Evolutionary conservation across 2,329 filamentous ascomycete genomes (phyloP).

Genomic region (Colletotrichum sp.): DNA sequence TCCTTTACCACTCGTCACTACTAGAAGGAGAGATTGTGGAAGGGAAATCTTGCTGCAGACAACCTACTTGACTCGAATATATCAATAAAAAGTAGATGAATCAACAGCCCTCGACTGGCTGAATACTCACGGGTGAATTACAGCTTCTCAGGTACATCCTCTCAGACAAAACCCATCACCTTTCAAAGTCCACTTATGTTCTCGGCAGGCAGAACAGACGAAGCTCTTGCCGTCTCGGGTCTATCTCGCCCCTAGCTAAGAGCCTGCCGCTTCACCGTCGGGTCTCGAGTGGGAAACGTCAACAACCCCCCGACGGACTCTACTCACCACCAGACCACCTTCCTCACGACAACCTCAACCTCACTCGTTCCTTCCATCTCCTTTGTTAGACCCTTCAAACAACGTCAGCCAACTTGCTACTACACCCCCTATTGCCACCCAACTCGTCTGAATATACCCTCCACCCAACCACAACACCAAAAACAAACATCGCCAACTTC

Average conservation of each 20-base stretch:
- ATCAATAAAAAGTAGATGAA: accelerated
- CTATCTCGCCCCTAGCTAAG: neutral
- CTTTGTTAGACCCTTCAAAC: neutral
- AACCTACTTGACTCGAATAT: neutral
- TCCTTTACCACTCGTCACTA: neutral
- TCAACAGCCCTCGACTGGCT: neutral
- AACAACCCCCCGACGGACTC: neutral
- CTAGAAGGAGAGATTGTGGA: neutral
- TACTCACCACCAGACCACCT: neutral
- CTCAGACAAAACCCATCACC: neutral
- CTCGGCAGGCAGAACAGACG: neutral
- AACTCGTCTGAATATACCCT: neutral
- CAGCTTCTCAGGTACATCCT: neutral
- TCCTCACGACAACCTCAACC: neutral
- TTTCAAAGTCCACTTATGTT: neutral
- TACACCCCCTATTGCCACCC: neutral
- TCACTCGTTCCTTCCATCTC: neutral
- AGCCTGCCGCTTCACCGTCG: neutral
- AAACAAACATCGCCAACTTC: neutral
- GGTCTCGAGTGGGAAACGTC: neutral
- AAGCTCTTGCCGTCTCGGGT: neutral
- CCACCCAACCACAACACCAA: neutral
- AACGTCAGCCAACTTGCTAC: neutral
- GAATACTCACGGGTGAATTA: neutral
- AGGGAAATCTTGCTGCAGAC: neutral